Evolutionary conservation across 2,329 filamentous ascomycete species (phyloP), one percentile per base, ranked within the genome.

Genomic region (Pyricularia sp.): DNA sequence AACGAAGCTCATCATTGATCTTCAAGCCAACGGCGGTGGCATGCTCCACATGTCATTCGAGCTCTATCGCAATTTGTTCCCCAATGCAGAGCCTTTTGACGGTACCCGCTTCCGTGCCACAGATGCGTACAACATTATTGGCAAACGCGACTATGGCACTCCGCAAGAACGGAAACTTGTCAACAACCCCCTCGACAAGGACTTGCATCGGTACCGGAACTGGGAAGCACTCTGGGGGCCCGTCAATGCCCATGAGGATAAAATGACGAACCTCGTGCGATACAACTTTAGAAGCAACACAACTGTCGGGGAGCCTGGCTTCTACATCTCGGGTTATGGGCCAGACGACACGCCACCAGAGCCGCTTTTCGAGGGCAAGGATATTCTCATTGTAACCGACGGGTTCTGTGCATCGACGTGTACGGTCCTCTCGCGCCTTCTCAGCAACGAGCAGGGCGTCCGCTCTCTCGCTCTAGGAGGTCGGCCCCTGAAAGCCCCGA

Each of bases 31-130:
- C 68, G 81, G 79, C 2, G 85, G 85, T 57, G 85, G 85, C 28
- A 79, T 78, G 16, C 81, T 87, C 60, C 71, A 85, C 8, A 78
- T 82, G n/a, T 85, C 82, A 19, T 85, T 84, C 68, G 84, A 87
- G 70, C 77, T 88, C 30, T 87, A 87, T 75, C 82, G 82, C 64
- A 75, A 82, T 71, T 75, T 86, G 0, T 82, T 83, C 73, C 78
- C 78, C 4, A 75, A 76, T 60, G 71, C 73, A 30, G 74, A 70
- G 64, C 35, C 62, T 22, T 64, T 64, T 31, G 62, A 64, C 62
- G 62, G 62, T 22, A 64, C 49, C 26, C 62, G 62, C 24, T 22
- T 64, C 44, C 62, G 62, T 13, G 28, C 40, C 7, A 57, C 62
- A 26, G 62, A 64, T 28, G 62, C 62, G 35, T 64, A 30, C 26